A percentile compares a stretch with the other conserved stretches of the same genome.
phyloP scores from a whole-genome alignment of 2,329 filamentous ascomycete genomes.

The Colletotrichum navitas region DNA sequence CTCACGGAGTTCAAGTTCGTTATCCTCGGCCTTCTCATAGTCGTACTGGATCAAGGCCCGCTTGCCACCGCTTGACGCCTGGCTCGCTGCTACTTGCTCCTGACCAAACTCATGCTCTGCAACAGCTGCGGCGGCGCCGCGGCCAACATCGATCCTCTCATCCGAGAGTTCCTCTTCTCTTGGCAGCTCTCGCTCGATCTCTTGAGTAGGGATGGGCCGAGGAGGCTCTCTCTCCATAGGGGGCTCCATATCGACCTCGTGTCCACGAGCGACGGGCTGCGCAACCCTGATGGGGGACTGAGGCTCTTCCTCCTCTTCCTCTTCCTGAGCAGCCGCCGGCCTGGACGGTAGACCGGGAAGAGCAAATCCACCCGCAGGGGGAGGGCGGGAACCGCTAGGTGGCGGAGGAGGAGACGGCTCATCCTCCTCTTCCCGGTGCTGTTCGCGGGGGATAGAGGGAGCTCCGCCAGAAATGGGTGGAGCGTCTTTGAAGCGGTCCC shows the following conservation, averaged over 20 bases:
- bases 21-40: conserved; percentile 97
- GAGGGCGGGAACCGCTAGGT: conserved; percentile 72
- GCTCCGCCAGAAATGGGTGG: conserved; percentile 72
- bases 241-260: conserved; percentile 66
- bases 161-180: conserved; percentile 74
- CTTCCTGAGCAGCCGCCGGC: conserved; percentile 66
- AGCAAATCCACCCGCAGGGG: conserved; percentile 81
- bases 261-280: conserved; percentile 81
- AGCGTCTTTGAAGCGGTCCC: conserved; percentile 86
- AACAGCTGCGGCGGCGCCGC: conserved; percentile 69
- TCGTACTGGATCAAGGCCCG: conserved; percentile 90
- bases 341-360: conserved; percentile 81
- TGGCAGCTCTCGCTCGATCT: conserved; percentile 72
- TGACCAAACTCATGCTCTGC: conserved; percentile 60
- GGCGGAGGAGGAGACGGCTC: conserved; percentile 64
- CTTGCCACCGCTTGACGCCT: conserved; percentile 64
- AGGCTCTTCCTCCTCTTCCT: conserved; percentile 69
- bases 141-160: conserved; percentile 68
- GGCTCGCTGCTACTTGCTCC: conserved; percentile 52
- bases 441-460: conserved; percentile 41
- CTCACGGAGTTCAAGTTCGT: conserved; percentile 92
- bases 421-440: conserved; percentile 51
- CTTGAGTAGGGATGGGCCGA: conserved; percentile 72
- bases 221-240: conserved; percentile 63
- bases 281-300: conserved; percentile 88